Conservation (phyloP, 495 filamentous ascomycete species). For the Penicillium salamii region DNA sequence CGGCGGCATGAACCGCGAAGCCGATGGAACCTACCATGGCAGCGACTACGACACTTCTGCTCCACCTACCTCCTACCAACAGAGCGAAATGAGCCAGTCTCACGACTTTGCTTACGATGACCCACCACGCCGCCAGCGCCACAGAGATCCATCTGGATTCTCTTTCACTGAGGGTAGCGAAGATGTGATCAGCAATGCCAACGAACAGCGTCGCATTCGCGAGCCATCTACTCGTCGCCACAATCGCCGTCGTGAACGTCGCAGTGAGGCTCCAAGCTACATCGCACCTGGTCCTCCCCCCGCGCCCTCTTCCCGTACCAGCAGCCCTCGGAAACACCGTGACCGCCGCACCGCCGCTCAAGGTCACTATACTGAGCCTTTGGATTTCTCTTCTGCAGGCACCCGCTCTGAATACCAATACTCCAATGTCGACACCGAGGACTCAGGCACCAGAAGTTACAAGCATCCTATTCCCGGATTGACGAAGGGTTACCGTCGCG, state of each 20-base stretch:
- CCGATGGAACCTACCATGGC: conserved; percentile 72
- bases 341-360: conserved; percentile 34
- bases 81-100: conserved; percentile 51
- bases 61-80: conserved; percentile 46
- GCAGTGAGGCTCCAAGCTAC: conserved; percentile 12
- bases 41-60: conserved; percentile 53
- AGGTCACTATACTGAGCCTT: conserved; percentile 56
- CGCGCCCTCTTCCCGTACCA: conserved; percentile 34
- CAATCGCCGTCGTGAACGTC: conserved; percentile 34
- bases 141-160: conserved; percentile 36
- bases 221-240: conserved; percentile 37
- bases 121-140: conserved; percentile 16
- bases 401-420: conserved; percentile 47
- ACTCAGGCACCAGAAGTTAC: conserved; percentile 76
- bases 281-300: conserved; percentile 12
- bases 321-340: conserved; percentile 35
- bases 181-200: conserved; percentile 51
- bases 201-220: conserved; percentile 46
- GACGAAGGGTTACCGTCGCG: conserved; percentile 48
- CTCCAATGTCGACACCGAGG: conserved; percentile 51
- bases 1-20: conserved; percentile 76
- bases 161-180: conserved; percentile 53
- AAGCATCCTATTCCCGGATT: conserved; percentile 75
- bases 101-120: conserved; percentile 44
- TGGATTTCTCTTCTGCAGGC: conserved; percentile 46